These are phyloP conservation scores for Crotalaria pallida DNA, from an alignment of 306 rosid genomes.

Conservation along the genomic window DNA sequence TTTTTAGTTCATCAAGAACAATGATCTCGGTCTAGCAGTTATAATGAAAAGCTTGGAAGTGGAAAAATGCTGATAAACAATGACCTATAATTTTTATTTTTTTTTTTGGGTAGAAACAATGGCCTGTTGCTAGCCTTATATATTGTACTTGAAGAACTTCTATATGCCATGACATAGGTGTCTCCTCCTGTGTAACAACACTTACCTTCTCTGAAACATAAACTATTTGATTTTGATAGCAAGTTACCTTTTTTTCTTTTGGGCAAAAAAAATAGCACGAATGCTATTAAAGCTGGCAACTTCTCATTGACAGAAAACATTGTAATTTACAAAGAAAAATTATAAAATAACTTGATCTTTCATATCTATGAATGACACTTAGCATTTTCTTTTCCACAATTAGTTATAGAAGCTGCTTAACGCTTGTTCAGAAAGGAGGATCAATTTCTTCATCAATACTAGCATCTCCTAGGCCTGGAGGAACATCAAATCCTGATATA, in stretches of 20 bases:
- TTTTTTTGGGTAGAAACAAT: no score
- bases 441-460: slow-evolving; percentile 31
- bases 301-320: background rate
- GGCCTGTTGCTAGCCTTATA: background rate
- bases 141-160: background rate
- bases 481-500: slow-evolving; percentile 60
- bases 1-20: slow-evolving; percentile 5
- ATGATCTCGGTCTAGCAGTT: background rate
- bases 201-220: background rate
- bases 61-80: background rate
- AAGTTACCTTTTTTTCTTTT: background rate
- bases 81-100: background rate
- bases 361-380: background rate
- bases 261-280: background rate
- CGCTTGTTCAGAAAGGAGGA: slow-evolving; percentile 40
- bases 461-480: slow-evolving; percentile 42
- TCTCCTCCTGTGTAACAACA: background rate
- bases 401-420: slow-evolving; percentile 20
- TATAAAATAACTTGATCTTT: background rate
- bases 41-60: background rate
- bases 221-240: background rate
- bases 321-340: background rate
- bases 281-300: background rate
- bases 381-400: background rate
- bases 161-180: background rate